A percentile compares a stretch with the other conserved stretches of the same genome.
phyloP scores from a whole-genome alignment of 2,329 filamentous ascomycete species.

The Tolypocladium ovalisporum region DNA sequence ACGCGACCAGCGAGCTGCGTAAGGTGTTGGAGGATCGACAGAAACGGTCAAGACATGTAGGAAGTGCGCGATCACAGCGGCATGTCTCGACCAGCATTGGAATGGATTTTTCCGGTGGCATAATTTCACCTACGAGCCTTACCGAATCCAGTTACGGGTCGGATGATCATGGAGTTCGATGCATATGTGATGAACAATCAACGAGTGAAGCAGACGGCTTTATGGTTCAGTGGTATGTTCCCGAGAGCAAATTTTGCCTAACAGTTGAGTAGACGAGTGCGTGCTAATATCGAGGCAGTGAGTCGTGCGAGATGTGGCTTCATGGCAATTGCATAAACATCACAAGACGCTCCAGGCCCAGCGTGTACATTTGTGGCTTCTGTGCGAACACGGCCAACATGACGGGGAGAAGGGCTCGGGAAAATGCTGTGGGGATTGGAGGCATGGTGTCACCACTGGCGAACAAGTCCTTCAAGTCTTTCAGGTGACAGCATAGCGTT shows the following conservation, averaged over 20 bases:
- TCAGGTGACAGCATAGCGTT: constrained; percentile 19
- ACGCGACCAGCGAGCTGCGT: constrained; percentile 49
- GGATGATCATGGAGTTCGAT: constrained; percentile 37
- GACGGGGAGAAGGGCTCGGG: constrained; percentile 35
- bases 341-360: constrained; percentile 42
- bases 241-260: too few relatives aligned
- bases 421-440: constrained; percentile 24
- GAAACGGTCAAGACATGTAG: constrained; percentile 24
- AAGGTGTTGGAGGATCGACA: constrained; percentile 45
- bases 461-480: constrained; percentile 31
- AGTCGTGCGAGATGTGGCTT: constrained; percentile 55
- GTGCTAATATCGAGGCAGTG: constrained; percentile 24
- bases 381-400: constrained; percentile 49
- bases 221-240: constrained; percentile 53
- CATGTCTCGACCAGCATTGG: constrained; percentile 20
- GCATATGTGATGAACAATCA: constrained; percentile 41
- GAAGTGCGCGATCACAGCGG: constrained; percentile 20
- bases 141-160: constrained; percentile 34
- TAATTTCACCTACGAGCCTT: constrained; percentile 40
- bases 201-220: constrained; percentile 38
- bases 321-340: constrained; percentile 54
- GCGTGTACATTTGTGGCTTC: constrained; percentile 53
- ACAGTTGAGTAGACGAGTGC: background rate
- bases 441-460: constrained; percentile 25
- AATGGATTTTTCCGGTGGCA: constrained; percentile 21